These are phyloP conservation scores for Cryptosporidium baileyi DNA, from an alignment of 169 alveolate genomes.

Conservation along the genomic window DNA sequence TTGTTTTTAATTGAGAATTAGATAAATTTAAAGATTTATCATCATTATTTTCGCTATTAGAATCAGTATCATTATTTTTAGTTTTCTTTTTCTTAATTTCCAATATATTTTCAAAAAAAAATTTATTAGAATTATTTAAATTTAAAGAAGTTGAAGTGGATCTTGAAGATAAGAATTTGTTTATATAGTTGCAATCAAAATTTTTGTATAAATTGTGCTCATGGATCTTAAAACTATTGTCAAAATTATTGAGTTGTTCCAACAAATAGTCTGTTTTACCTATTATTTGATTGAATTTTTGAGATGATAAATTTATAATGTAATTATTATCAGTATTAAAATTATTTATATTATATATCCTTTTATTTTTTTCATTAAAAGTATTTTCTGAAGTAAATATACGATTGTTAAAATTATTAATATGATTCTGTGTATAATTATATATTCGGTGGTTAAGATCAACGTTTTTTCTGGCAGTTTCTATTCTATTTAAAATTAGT, in stretches of 20 bases:
- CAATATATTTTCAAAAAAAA: not conserved
- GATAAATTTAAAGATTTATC: too few relatives aligned
- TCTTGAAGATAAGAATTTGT: not conserved
- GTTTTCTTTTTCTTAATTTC: not conserved
- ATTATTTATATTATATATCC: not conserved
- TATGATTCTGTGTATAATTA: not conserved
- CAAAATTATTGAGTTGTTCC: conserved; percentile 4
- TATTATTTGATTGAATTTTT: conserved; percentile 16
- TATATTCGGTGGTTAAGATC: not conserved
- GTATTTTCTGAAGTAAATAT: too few relatives aligned
- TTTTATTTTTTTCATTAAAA: not conserved
- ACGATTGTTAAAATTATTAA: too few relatives aligned
- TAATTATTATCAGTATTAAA: not conserved
- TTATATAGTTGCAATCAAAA: not conserved
- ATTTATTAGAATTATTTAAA: not conserved
- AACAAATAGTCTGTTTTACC: conserved; percentile 58
- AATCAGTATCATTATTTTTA: not conserved
- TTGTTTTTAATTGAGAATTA: too few relatives aligned
- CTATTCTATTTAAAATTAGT: conserved; percentile 44
- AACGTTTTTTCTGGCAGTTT: conserved; percentile 50
- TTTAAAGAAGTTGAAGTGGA: not conserved
- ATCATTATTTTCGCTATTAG: not conserved
- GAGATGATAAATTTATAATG: conserved; percentile 8
- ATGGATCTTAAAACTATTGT: not conserved
- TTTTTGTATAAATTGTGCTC: not conserved